Conservation (phyloP, 331 rosid species). For the Cydonia oblonga region DNA sequence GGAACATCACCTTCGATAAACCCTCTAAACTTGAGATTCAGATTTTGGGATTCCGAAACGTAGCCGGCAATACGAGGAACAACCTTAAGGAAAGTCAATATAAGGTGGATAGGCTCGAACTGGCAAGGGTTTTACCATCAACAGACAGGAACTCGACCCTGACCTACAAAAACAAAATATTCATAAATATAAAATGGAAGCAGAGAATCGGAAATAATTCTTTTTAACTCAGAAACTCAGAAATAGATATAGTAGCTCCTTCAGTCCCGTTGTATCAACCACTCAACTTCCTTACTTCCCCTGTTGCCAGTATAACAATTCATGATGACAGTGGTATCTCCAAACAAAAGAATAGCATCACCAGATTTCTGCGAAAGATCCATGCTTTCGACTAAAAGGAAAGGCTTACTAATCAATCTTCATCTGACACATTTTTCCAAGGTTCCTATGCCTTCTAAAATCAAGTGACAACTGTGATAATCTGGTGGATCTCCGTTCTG, state of each 20-base stretch:
- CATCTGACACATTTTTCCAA: not conserved
- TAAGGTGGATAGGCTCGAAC: constrained; percentile 53
- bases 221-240: not conserved
- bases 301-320: not conserved
- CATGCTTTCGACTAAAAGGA: not conserved
- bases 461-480: not conserved
- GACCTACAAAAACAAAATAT: constrained; percentile 29
- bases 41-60: constrained; percentile 52
- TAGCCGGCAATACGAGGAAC: constrained; percentile 67
- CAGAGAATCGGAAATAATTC: too few species aligned
- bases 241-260: not conserved
- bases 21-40: constrained; percentile 54
- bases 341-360: not conserved
- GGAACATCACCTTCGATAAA: constrained; percentile 47
- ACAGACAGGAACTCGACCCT: constrained; percentile 47
- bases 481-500: not conserved
- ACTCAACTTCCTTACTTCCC: not conserved
- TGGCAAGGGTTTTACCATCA: constrained; percentile 54
- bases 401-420: not conserved
- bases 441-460: not conserved
- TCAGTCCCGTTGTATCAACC: not conserved
- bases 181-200: not conserved
- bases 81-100: constrained; percentile 52
- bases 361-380: not conserved
- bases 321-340: not conserved